These are phyloP conservation scores for Citeromyces nyonsensis DNA, from an alignment of 805 yeast species.

Conservation along the genomic window DNA sequence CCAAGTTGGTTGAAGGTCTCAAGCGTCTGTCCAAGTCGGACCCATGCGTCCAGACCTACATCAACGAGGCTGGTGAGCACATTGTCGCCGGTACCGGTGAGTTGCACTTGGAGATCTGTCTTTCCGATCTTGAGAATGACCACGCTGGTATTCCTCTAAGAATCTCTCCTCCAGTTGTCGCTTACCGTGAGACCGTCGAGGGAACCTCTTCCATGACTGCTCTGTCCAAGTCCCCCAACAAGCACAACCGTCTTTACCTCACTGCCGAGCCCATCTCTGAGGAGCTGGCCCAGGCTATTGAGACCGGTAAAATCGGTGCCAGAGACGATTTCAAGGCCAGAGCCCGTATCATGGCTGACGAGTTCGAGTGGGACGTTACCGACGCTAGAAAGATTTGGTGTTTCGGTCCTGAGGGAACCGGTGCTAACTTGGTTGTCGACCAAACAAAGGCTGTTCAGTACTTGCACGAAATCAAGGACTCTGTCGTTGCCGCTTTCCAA, in stretches of 20 bases:
- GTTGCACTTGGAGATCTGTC: constrained; percentile 97
- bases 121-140: constrained; percentile 90
- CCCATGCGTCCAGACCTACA: constrained; percentile 88
- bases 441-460: constrained; percentile 99
- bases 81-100: constrained; percentile 99
- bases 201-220: constrained; percentile 91
- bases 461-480: constrained; percentile 97
- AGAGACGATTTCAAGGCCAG: constrained; percentile 98
- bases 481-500: constrained; percentile 99
- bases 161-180: constrained; percentile 94
- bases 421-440: constrained; percentile 97
- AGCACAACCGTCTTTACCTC: constrained; percentile 98
- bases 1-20: constrained; percentile 99
- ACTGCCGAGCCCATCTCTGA: constrained; percentile 94
- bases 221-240: constrained; percentile 98
- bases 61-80: constrained; percentile 96
- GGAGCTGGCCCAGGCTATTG: constrained; percentile 86
- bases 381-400: constrained; percentile 99
- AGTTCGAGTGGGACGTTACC: constrained; percentile 98
- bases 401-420: constrained; percentile 99
- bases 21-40: constrained; percentile 99
- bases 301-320: constrained; percentile 81
- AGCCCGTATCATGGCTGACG: constrained; percentile 98
- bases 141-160: constrained; percentile 99
- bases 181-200: constrained; percentile 97